Evolutionary conservation across 2,329 filamentous ascomycete species (phyloP).

Genomic region (Chaetothyriales sp.): DNA sequence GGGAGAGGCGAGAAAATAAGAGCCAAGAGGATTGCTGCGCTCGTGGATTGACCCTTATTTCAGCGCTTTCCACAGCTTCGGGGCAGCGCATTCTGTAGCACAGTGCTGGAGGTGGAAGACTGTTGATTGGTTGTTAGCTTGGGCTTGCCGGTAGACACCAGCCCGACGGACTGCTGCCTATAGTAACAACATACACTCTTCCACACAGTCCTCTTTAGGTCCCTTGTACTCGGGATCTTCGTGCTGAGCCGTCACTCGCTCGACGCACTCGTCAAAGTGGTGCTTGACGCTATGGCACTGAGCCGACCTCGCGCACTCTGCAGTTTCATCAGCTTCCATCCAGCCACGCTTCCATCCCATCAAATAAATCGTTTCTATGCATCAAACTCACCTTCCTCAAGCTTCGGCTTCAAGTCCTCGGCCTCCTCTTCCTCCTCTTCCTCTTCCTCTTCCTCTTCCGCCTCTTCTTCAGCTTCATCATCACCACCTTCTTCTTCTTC

Average conservation of each 20-base stretch:
- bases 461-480: constrained; percentile 44
- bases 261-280: constrained; percentile 95
- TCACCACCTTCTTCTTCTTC: constrained; percentile 36
- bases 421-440: constrained; percentile 73
- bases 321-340: constrained; percentile 3
- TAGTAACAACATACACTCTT: constrained; percentile 84
- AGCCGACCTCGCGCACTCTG: constrained; percentile 81
- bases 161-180: neutral
- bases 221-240: constrained; percentile 59
- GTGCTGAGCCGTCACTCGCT: constrained; percentile 61
- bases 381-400: constrained; percentile 72
- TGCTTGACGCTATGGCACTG: constrained; percentile 82
- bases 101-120: constrained; percentile 99
- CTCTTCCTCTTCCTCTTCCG: constrained; percentile 58
- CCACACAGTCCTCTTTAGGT: constrained; percentile 86
- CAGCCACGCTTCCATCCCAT: neutral
- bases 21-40: neutral
- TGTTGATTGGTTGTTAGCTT: constrained; percentile 27
- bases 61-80: constrained; percentile 85
- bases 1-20: too few relatives aligned
- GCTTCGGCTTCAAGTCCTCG: constrained; percentile 70
- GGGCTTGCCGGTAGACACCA: neutral
- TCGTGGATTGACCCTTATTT: constrained; percentile 49
- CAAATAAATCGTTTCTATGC: neutral
- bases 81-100: constrained; percentile 80